Percentiles rank a stretch among this genome's conserved stretches.
phyloP scores from a whole-genome alignment of 495 filamentous ascomycete species.

The Astrothelium macrocarpum region DNA sequence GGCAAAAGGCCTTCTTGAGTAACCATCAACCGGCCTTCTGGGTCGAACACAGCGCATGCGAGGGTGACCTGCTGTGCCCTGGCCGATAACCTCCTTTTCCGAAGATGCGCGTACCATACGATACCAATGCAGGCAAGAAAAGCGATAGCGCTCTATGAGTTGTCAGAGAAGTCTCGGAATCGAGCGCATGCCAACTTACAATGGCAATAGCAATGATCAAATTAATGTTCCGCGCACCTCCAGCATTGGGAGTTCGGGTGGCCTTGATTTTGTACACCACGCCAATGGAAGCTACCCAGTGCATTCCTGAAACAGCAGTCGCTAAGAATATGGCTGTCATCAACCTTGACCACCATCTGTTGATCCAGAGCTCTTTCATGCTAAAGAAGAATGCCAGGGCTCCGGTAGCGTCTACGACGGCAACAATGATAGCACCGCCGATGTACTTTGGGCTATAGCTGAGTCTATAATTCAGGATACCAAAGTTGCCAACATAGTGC shows the following conservation, averaged over 20 bases:
- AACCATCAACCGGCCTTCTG: conserved; percentile 65
- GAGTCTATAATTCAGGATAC: conserved; percentile 67
- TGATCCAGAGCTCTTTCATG: conserved; percentile 66
- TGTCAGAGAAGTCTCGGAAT: neutral
- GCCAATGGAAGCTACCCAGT: conserved; percentile 71
- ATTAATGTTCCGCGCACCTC: conserved; percentile 18
- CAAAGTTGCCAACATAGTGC: conserved; percentile 81
- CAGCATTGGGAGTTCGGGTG: conserved; percentile 8
- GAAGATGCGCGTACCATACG: conserved; percentile 47
- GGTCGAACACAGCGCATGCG: conserved; percentile 67
- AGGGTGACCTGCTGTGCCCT: conserved; percentile 72
- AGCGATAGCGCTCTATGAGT: conserved; percentile 45
- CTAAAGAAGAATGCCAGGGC: conserved; percentile 71
- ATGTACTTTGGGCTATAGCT: conserved; percentile 48
- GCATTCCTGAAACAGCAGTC: conserved; percentile 72
- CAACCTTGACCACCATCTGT: conserved; percentile 62
- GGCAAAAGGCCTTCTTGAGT: conserved; percentile 74
- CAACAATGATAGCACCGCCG: conserved; percentile 61
- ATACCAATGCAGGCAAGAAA: conserved; percentile 50
- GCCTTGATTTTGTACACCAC: conserved; percentile 50
- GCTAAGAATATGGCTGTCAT: conserved; percentile 59
- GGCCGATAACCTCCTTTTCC: conserved; percentile 45
- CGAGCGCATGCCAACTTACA: conserved; percentile 13
- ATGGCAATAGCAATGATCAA: conserved; percentile 25
- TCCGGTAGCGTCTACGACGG: conserved; percentile 54